phyloP scores from a whole-genome alignment of 495 filamentous ascomycete genomes.

The Penicillium cinerascens region DNA sequence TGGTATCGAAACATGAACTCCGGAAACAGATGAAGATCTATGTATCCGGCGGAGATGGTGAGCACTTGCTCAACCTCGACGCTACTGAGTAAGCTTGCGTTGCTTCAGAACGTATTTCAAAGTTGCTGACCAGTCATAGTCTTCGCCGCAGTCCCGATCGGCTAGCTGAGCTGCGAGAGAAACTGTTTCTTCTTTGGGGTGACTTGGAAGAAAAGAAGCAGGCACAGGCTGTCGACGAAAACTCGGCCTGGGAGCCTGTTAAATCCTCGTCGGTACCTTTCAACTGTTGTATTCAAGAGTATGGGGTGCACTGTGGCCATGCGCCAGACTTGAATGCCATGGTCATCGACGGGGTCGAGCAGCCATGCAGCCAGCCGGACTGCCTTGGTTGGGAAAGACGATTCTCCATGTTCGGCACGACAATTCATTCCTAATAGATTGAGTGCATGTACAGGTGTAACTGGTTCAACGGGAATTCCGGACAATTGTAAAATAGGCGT shows the following conservation, averaged over 20 bases:
- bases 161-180: conserved; percentile 58
- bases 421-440: conserved; percentile 31
- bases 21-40: conserved; percentile 56
- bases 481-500: background rate
- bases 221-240: background rate
- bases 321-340: conserved; percentile 17
- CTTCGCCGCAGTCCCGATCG: conserved; percentile 48
- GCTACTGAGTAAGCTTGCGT: conserved; percentile 57
- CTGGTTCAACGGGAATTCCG: background rate
- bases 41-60: conserved; percentile 62
- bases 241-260: conserved; percentile 7
- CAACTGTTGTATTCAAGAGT: conserved; percentile 50
- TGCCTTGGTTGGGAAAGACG: conserved; percentile 51
- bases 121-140: conserved; percentile 28
- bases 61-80: conserved; percentile 61
- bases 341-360: conserved; percentile 13
- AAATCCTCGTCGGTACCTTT: conserved; percentile 29
- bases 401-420: conserved; percentile 48
- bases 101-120: background rate
- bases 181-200: conserved; percentile 81
- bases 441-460: background rate
- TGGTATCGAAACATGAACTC: conserved; percentile 25
- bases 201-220: conserved; percentile 69
- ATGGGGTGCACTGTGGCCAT: conserved; percentile 44
- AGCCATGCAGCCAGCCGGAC: conserved; percentile 25